Base-by-base conservation (phyloP, 2,329 filamentous ascomycete genomes). In the Macrophomina phaseolina region DNA sequence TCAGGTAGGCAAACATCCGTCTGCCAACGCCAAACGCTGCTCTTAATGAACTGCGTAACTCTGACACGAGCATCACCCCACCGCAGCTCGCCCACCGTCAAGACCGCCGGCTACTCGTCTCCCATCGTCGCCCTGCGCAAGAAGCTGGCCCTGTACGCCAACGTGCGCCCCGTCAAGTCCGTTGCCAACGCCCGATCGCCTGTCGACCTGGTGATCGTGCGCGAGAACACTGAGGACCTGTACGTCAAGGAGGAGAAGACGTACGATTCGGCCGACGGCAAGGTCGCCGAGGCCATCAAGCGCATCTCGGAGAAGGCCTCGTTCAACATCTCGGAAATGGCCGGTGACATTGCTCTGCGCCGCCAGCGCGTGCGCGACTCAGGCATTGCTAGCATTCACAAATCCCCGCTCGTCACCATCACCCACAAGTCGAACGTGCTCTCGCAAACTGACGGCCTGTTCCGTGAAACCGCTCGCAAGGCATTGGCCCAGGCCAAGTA, bases 361-460 rank as follows among this genome's bases (percentile, higher is more conserved):
- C 86, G 95, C 71, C 92, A 97, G 77, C 90, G 91, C 77, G 89
- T 97, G 73, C 89, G 94, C 69, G 85, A 89, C 46, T 78, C 81
- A 5, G 81, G 81, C n/a, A 78, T 74, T 28, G 74, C 82, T 32
- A 88, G 86, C 77, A 89, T 91, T 70, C 91, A 93, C 81, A 80
- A 81, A 63, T 77, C 82, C 52, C 89, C 93, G 34, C 86, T 94
- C 73, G 94, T 99, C 68, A 99, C 95, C 68, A 93, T 99, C 79
- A 98, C 95, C 60, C 95, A 99, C 87, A 99, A 99, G 85, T 94
- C 90, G 80, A 99, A 99, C 82, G 95, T 99, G 28, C 87, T 99
- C 34, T 93, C 91, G 51, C 94, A 98, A 81, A 98, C 95, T 16
- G 95, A 99, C 81, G 95, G 95, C 38, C 87, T 99, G 56, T 99